A percentile compares a stretch with the other conserved stretches of the same genome.
These are phyloP conservation scores for Amorphotheca resinae DNA, from an alignment of 495 filamentous ascomycete species.

Conservation along the genomic window DNA sequence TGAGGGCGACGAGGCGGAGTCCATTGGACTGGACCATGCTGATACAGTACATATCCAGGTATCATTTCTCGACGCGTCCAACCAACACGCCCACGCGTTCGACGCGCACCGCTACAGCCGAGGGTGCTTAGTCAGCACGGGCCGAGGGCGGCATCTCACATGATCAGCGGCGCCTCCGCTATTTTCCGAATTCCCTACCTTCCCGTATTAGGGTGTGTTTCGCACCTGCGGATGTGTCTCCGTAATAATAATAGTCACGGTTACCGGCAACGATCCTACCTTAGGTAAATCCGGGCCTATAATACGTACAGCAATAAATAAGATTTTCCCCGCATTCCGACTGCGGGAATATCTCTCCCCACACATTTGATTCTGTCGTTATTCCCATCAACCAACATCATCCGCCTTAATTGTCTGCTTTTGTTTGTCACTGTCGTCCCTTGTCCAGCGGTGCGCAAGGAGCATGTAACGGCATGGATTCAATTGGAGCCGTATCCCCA, in stretches of 20 bases:
- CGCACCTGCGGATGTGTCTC: no score
- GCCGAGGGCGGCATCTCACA: no score
- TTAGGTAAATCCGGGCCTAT: no score
- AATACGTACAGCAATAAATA: no score
- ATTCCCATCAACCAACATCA: conserved; percentile 21
- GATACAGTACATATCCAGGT: no score
- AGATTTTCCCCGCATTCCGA: not conserved
- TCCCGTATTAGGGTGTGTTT: no score
- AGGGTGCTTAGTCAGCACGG: no score
- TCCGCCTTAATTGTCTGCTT: not conserved
- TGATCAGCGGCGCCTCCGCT: no score
- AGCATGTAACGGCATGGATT: conserved; percentile 4
- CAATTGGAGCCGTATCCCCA: conserved; percentile 2
- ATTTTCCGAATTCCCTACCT: no score
- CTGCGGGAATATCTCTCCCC: not conserved
- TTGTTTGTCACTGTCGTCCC: not conserved
- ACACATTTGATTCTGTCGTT: not conserved
- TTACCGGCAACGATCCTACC: no score
- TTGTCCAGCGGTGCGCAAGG: not conserved
- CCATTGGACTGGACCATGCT: conserved; percentile 7
- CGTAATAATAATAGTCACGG: no score
- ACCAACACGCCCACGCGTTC: conserved; percentile 2
- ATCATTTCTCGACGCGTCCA: not conserved
- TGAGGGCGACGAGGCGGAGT: conserved; percentile 8
- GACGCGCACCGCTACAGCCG: conserved; percentile 8